Base-by-base conservation (phyloP, 2,329 filamentous ascomycete species). In the Xylariaceae sp. region DNA sequence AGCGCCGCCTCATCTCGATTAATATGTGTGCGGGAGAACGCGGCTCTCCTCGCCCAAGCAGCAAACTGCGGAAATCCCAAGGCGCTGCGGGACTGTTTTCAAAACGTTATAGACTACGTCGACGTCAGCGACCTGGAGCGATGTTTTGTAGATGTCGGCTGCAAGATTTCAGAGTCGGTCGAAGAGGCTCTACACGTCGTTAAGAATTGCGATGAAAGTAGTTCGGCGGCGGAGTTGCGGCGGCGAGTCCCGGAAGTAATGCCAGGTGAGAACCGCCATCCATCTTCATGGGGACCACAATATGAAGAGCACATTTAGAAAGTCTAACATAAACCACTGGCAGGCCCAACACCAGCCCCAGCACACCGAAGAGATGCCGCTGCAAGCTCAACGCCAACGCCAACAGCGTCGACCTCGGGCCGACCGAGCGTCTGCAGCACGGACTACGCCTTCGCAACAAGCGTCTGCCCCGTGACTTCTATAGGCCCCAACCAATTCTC, bases 31-130 rank as follows among this genome's bases (percentile, higher is more conserved):
- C 58, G 60, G 40, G 49, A 59, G 42, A 61, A 68, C 51, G 64
- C 67, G 50, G 44, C 51, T 20, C 62, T 68, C 40, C 64, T 78
- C 39, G 68, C 71, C 37, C 50, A 46, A 14, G 59, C 62, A 32
- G 64, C 73, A 12, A 63, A 64, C 42, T 78, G 75, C 59, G 74
- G 72, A 37, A 59, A 74, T 55, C 57, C 59, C 45, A 63, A 60
- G 45, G 63, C 67, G 32, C 64, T 78, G 50, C 58, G 62, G 41
- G 47, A 63, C 55, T 79, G 75, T 60, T 63, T 79, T 40, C 48
- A 55, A 8, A 50, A 57, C 25, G 62, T 67, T 22, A 49, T 64
- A 12, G 40, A 55, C 42, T 50, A 59, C 50, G 53, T 65, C 46
- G 54, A 58, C 37, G 40, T 58, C 12, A 42, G 48, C 16, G 63